Evolutionary conservation across 2,329 filamentous ascomycete genomes (phyloP).

Genomic region (Pseudonectria foliicola): DNA sequence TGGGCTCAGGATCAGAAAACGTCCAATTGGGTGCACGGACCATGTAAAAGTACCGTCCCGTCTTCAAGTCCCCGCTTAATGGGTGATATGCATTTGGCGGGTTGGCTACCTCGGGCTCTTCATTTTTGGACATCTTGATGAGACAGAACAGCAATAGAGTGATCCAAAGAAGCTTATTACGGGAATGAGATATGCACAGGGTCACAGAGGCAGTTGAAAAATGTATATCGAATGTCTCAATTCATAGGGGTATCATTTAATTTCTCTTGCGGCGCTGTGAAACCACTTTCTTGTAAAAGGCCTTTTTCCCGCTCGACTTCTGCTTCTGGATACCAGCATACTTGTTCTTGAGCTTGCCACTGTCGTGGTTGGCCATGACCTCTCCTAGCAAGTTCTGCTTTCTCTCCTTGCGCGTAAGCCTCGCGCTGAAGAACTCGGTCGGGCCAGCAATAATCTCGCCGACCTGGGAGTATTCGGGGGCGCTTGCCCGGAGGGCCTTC

Average conservation of each 20-base stretch:
- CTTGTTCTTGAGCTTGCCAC: slow-evolving; percentile 74
- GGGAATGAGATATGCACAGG: too few species aligned
- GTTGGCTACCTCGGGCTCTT: too few species aligned
- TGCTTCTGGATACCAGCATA: slow-evolving; percentile 76
- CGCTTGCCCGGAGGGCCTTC: slow-evolving; percentile 63
- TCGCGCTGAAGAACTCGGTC: slow-evolving; percentile 76
- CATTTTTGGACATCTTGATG: too few species aligned
- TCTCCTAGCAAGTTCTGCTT: slow-evolving; percentile 85
- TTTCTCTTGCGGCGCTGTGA: slow-evolving; percentile 27
- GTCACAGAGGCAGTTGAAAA: too few species aligned
- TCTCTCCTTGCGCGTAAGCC: slow-evolving; percentile 79
- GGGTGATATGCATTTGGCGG: too few species aligned
- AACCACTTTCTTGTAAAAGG: slow-evolving; percentile 76
- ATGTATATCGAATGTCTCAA: too few species aligned
- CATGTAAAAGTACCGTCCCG: slow-evolving; percentile 1
- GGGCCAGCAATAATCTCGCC: slow-evolving; percentile 84
- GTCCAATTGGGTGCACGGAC: slow-evolving; percentile 14
- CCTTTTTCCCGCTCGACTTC: slow-evolving; percentile 85
- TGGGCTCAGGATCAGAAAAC: slow-evolving; percentile 12
- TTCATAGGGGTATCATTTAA: slow-evolving; percentile 4
- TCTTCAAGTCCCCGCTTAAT: too few species aligned
- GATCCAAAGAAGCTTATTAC: too few species aligned
- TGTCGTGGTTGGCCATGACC: slow-evolving; percentile 47
- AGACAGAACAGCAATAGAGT: too few species aligned
- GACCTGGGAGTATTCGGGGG: slow-evolving; percentile 78